Conservation (phyloP, 2,329 filamentous ascomycete genomes). For the Aureobasidium leucospermi region DNA sequence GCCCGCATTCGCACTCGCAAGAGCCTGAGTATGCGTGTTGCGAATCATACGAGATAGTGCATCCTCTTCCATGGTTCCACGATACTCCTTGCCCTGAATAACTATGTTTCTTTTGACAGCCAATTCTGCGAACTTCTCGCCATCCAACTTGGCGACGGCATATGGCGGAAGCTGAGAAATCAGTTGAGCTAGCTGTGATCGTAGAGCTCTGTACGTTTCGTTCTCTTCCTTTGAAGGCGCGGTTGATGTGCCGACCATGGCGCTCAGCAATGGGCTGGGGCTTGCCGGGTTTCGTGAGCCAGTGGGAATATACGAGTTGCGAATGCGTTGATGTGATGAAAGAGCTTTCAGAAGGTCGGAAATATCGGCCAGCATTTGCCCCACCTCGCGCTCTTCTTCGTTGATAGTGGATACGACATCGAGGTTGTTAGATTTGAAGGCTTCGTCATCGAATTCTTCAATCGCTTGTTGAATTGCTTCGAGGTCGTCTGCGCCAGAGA, state of each 20-base stretch:
- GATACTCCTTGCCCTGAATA: constrained; percentile 64
- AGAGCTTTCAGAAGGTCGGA: constrained; percentile 70
- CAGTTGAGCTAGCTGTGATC: constrained; percentile 65
- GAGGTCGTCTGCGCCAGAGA: constrained; percentile 17
- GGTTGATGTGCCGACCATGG: constrained; percentile 49
- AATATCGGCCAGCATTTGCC: constrained; percentile 58
- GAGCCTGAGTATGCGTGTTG: constrained; percentile 26
- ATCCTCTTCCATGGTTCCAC: constrained; percentile 78
- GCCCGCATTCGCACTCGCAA: constrained; percentile 17
- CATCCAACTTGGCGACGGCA: constrained; percentile 77
- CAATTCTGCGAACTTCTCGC: constrained; percentile 74
- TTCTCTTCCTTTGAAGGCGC: constrained; percentile 56
- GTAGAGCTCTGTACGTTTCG: constrained; percentile 63
- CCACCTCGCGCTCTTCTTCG: constrained; percentile 29
- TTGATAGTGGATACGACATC: constrained; percentile 17
- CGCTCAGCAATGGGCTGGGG: constrained; percentile 57
- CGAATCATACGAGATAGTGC: constrained; percentile 45
- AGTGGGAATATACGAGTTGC: constrained; percentile 61
- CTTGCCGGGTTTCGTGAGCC: constrained; percentile 33
- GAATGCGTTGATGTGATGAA: constrained; percentile 70
- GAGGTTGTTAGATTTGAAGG: constrained; percentile 17
- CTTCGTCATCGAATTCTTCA: constrained; percentile 19
- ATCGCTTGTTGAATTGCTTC: constrained; percentile 23
- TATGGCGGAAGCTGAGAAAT: constrained; percentile 73
- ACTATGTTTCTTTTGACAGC: constrained; percentile 74